These are phyloP conservation scores for Echeveria elegans DNA, from an alignment of 164 flowering plant species.

Conservation along the genomic window DNA sequence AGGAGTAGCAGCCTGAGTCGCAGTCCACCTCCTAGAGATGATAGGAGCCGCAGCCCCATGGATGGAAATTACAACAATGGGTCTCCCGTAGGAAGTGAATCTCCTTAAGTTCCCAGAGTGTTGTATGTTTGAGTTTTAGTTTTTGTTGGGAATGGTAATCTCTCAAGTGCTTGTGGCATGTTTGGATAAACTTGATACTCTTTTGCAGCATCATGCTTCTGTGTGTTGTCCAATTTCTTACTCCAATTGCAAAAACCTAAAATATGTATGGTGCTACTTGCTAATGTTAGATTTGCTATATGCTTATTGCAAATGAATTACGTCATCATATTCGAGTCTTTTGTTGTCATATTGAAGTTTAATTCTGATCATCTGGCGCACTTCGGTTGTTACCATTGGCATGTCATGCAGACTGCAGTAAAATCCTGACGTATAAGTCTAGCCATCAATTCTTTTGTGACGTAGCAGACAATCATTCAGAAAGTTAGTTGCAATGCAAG, in stretches of 20 bases:
- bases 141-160: not conserved
- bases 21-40: constrained; percentile 16
- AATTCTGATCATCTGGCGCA: no score
- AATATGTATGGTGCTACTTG: no score
- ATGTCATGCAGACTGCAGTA: no score
- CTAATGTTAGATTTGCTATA: no score
- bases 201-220: not conserved
- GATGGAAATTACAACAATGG: constrained; percentile 29
- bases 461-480: no score
- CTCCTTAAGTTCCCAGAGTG: constrained; percentile 7
- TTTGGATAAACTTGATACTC: not conserved
- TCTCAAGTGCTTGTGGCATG: not conserved
- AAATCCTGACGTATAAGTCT: no score
- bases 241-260: constrained; percentile 14
- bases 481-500: no score
- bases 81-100: constrained; percentile 36
- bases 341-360: no score
- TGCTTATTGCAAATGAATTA: no score
- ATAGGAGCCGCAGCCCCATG: constrained; percentile 20
- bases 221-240: not conserved
- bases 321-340: no score
- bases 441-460: no score
- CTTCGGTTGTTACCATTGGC: no score
- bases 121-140: not conserved
- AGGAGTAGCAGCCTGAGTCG: constrained; percentile 16